Conservation (phyloP, 148 eudicot species). For the Vaccinium darrowii region DNA sequence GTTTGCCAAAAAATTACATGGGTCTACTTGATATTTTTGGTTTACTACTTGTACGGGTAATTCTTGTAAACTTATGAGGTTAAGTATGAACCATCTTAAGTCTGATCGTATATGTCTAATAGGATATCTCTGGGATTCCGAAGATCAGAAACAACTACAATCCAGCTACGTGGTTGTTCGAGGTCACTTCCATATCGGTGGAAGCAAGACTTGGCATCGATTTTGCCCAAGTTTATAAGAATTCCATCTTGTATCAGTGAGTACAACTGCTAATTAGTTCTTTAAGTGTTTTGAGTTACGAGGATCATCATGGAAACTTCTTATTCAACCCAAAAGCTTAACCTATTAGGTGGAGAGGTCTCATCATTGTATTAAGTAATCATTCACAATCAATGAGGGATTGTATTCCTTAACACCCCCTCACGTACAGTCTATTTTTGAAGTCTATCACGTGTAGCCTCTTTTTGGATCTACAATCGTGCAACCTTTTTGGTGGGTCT, state of each 20-base stretch:
- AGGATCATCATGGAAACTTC: too few species aligned
- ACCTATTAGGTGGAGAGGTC: too few species aligned
- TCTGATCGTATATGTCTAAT: not conserved
- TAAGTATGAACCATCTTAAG: not conserved
- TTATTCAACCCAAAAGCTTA: too few species aligned
- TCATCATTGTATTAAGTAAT: too few species aligned
- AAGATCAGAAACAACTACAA: slow-evolving; percentile 66
- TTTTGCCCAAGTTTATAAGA: slow-evolving; percentile 54
- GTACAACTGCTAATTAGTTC: slow-evolving; percentile 22
- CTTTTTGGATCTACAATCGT: too few species aligned
- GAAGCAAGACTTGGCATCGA: slow-evolving; percentile 65
- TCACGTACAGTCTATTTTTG: too few species aligned
- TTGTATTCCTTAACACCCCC: too few species aligned
- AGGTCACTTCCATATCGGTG: slow-evolving; percentile 71
- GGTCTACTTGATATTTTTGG: not conserved
- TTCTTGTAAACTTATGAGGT: not conserved
- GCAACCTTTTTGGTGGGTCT: too few species aligned
- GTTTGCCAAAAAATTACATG: not conserved
- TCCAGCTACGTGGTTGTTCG: slow-evolving; percentile 93
- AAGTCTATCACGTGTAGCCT: too few species aligned
- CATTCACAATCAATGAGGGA: too few species aligned
- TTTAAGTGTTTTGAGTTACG: not conserved
- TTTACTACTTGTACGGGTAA: not conserved
- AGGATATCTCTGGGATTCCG: slow-evolving; percentile 67
- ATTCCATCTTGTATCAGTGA: slow-evolving; percentile 55